Conservation (phyloP, 73 alveolate genomes). For the Halteria grandinella region DNA sequence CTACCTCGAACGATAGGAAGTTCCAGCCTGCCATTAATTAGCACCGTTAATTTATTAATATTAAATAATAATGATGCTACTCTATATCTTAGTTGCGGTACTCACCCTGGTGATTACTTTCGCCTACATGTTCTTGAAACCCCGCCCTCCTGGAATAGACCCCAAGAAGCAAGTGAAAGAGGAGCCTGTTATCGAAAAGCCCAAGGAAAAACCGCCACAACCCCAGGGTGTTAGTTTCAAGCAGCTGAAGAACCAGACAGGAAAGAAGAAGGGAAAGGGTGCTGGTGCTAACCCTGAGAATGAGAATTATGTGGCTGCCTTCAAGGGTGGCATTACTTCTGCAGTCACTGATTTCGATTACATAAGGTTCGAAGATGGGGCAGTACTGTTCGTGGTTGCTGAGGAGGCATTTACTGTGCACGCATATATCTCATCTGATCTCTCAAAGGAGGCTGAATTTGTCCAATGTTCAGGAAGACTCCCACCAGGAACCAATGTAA, state of each 20-base stretch:
- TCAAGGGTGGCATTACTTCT: conserved; percentile 40
- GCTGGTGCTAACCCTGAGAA: conserved; percentile 33
- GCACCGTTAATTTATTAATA: neutral
- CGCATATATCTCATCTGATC: neutral
- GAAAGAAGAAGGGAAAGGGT: conserved; percentile 14
- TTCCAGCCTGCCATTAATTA: conserved; percentile 35
- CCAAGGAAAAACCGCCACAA: no score
- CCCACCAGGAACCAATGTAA: conserved; percentile 9
- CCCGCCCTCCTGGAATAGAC: no score
- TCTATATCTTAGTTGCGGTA: no score
- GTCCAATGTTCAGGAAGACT: neutral
- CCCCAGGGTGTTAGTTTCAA: no score
- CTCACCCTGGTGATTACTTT: no score
- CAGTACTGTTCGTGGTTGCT: conserved; percentile 20
- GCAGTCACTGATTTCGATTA: conserved; percentile 48
- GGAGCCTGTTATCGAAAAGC: no score
- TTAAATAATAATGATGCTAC: no score
- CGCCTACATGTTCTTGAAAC: no score
- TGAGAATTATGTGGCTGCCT: conserved; percentile 22
- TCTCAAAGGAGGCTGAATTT: conserved; percentile 10
- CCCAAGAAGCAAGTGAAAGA: no score
- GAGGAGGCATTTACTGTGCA: conserved; percentile 30
- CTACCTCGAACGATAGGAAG: conserved; percentile 35
- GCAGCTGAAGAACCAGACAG: conserved; percentile 7
- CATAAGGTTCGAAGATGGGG: conserved; percentile 10